These are phyloP conservation scores for Colletotrichum sp. DNA, from an alignment of 2,329 filamentous ascomycete genomes.

Conservation along the genomic window DNA sequence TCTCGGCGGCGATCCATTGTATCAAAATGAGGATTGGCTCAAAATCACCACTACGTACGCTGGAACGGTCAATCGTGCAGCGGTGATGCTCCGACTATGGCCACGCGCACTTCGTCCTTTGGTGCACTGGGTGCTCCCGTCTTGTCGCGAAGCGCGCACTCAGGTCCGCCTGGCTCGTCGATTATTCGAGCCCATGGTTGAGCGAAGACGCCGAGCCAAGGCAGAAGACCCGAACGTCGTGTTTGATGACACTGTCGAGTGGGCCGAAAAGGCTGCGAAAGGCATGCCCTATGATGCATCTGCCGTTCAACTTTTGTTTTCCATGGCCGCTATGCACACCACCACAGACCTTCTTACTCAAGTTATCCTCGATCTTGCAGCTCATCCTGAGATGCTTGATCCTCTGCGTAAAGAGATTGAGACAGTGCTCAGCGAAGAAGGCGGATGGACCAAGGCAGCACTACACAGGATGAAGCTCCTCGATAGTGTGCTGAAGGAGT, in stretches of 20 bases:
- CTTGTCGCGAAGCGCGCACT: conserved; percentile 37
- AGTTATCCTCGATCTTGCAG: conserved; percentile 42
- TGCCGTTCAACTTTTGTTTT: conserved; percentile 78
- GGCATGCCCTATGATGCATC: conserved; percentile 69
- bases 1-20: conserved; percentile 43
- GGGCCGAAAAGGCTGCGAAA: conserved; percentile 42
- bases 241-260: conserved; percentile 44
- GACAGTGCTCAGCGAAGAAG: conserved; percentile 33
- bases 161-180: conserved; percentile 39
- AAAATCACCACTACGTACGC: conserved; percentile 47
- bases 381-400: conserved; percentile 42
- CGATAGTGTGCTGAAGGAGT: conserved; percentile 47
- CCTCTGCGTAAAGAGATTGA: conserved; percentile 46
- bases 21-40: conserved; percentile 52
- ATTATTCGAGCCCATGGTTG: conserved; percentile 37
- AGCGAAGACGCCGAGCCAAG: conserved; percentile 28
- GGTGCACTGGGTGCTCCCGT: conserved; percentile 48
- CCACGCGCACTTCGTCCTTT: conserved; percentile 43
- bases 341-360: conserved; percentile 40
- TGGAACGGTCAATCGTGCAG: conserved; percentile 37
- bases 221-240: not conserved
- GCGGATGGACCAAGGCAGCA: conserved; percentile 36
- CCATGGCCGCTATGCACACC: conserved; percentile 59
- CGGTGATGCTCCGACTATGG: conserved; percentile 41
- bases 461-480: conserved; percentile 42